Conservation (phyloP, 2,329 filamentous ascomycete genomes). For the Claviceps purpurea region DNA sequence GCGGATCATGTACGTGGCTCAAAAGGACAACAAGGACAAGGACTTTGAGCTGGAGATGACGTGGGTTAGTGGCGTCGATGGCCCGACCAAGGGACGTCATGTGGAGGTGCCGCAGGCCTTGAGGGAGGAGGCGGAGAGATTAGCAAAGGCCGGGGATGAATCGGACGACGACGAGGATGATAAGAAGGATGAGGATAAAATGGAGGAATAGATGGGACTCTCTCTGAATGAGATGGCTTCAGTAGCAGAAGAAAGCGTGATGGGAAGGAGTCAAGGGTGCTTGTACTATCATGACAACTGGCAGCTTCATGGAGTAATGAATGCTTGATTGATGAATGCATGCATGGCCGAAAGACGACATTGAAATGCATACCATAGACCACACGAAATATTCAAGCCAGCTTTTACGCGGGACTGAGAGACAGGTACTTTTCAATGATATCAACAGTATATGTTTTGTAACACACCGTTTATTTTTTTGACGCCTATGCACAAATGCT, state of each 20-base stretch:
- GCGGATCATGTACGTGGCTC: slow-evolving; percentile 90
- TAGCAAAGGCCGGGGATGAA: slow-evolving; percentile 82
- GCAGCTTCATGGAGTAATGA: slow-evolving; percentile 21
- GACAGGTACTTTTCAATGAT: no score
- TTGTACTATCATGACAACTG: slow-evolving; percentile 22
- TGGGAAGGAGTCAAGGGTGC: slow-evolving; percentile 2
- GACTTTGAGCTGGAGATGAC: slow-evolving; percentile 99
- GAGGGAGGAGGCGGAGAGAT: slow-evolving; percentile 78
- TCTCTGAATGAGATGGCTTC: no score
- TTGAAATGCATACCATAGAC: no score
- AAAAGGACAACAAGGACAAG: slow-evolving; percentile 99
- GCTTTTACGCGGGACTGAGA: no score
- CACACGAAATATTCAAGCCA: no score
- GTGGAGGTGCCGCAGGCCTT: slow-evolving; percentile 86
- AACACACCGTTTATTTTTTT: no score
- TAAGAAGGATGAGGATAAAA: slow-evolving; percentile 59
- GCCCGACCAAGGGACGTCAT: slow-evolving; percentile 85
- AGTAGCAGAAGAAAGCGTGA: background rate
- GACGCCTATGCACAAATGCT: no score
- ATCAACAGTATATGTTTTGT: no score
- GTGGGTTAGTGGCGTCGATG: slow-evolving; percentile 78
- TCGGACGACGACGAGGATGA: slow-evolving; percentile 71
- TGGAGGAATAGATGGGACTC: slow-evolving; percentile 59
- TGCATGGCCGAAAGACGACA: no score
- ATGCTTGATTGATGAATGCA: slow-evolving; percentile 12